These are phyloP conservation scores for Arachnomyces sp. DNA, from an alignment of 2,329 filamentous ascomycete species.

Conservation along the genomic window DNA sequence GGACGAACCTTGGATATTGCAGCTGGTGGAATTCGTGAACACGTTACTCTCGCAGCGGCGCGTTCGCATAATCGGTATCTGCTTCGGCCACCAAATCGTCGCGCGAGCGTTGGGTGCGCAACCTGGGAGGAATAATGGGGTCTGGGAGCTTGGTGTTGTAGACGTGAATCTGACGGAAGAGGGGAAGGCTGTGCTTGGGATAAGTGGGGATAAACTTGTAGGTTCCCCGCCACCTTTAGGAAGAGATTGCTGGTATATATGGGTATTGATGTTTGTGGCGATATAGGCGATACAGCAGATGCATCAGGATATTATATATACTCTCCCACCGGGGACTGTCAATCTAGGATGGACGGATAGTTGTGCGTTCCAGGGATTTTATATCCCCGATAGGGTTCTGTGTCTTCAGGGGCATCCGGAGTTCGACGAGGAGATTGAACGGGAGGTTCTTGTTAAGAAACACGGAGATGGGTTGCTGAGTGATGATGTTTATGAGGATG, in stretches of 20 bases:
- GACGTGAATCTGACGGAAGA: slow-evolving; percentile 33
- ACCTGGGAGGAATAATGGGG: slow-evolving; percentile 32
- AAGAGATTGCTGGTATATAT: too few species aligned
- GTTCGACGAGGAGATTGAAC: slow-evolving; percentile 33
- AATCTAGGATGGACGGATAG: slow-evolving; percentile 36
- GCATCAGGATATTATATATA: slow-evolving; percentile 41
- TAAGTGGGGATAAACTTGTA: slow-evolving; percentile 17
- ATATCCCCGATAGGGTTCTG: slow-evolving; percentile 32
- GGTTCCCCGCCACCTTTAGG: neutral
- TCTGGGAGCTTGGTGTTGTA: slow-evolving; percentile 43
- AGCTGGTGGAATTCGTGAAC: slow-evolving; percentile 35
- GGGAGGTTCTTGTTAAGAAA: slow-evolving; percentile 21
- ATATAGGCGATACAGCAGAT: slow-evolving; percentile 36
- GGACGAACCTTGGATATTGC: slow-evolving; percentile 40
- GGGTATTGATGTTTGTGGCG: neutral
- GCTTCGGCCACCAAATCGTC: slow-evolving; percentile 45
- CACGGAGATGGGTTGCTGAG: slow-evolving; percentile 18
- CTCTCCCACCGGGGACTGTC: slow-evolving; percentile 32
- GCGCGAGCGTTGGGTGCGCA: slow-evolving; percentile 34
- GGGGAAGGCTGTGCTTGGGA: slow-evolving; percentile 35
- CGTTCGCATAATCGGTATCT: slow-evolving; percentile 38
- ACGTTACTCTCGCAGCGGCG: slow-evolving; percentile 13
- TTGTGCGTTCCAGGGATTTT: slow-evolving; percentile 40
- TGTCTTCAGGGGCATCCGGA: slow-evolving; percentile 46
- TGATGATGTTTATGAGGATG: slow-evolving; percentile 17